Evolutionary conservation across 768 basidiomycete genomes (phyloP).

Genomic region (Mycena metata): DNA sequence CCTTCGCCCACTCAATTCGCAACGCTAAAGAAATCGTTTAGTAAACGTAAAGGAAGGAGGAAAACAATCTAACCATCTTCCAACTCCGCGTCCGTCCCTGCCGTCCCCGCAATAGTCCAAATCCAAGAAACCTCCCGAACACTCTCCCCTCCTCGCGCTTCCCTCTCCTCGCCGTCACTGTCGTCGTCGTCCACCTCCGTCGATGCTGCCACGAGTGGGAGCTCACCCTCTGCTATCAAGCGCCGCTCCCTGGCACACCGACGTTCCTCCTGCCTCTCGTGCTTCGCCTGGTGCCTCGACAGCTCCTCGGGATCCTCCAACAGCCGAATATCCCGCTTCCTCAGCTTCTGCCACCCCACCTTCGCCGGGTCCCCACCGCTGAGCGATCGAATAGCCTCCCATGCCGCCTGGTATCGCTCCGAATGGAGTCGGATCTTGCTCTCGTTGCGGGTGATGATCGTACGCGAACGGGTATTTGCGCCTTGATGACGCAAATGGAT

Average conservation of each 20-base stretch:
- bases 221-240: not conserved
- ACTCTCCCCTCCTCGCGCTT: not conserved
- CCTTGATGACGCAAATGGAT: not conserved
- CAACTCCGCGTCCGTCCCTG: not conserved
- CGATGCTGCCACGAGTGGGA: not conserved
- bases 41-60: not conserved
- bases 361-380: not conserved
- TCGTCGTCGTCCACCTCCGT: not conserved
- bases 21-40: constrained; percentile 2
- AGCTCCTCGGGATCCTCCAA: constrained; percentile 8
- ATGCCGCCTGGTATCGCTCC: constrained; percentile 7
- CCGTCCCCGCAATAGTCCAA: not conserved
- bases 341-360: constrained; percentile 5
- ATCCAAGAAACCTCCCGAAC: constrained; percentile 5
- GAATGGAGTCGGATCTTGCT: constrained; percentile 8
- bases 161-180: not conserved
- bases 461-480: not conserved
- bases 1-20: constrained; percentile 28
- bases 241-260: not conserved
- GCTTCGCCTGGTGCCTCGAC: not conserved
- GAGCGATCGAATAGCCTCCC: not conserved
- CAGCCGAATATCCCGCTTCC: constrained; percentile 18
- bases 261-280: not conserved
- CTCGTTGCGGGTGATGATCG: constrained; percentile 12
- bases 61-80: not conserved